phyloP scores from a whole-genome alignment of 768 basidiomycete genomes.

The Suillus subluteus region DNA sequence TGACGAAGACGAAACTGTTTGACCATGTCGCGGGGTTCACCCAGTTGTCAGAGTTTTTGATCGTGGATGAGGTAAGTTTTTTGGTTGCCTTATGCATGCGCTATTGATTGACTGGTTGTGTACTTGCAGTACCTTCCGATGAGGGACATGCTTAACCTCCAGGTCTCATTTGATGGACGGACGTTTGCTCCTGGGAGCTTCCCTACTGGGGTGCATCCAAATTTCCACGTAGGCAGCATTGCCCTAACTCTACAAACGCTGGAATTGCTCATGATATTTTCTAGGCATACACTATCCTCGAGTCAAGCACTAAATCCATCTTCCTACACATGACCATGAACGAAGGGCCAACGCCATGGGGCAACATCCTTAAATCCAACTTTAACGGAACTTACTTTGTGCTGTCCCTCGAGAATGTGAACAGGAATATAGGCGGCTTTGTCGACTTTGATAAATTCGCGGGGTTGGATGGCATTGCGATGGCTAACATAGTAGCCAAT shows the following conservation, averaged over 20 bases:
- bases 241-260: neutral
- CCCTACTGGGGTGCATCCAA: slow-evolving; percentile 88
- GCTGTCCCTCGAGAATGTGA: slow-evolving; percentile 83
- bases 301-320: slow-evolving; percentile 89
- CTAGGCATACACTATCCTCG: slow-evolving; percentile 90
- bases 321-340: slow-evolving; percentile 97
- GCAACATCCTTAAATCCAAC: slow-evolving; percentile 93
- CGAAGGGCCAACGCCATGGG: slow-evolving; percentile 76
- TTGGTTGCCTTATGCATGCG: neutral
- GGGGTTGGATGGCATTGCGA: slow-evolving; percentile 92
- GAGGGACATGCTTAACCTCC: slow-evolving; percentile 71
- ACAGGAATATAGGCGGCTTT: slow-evolving; percentile 82
- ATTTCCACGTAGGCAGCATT: slow-evolving; percentile 74
- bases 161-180: slow-evolving; percentile 90
- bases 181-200: slow-evolving; percentile 86
- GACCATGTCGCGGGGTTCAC: slow-evolving; percentile 91
- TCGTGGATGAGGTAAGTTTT: slow-evolving; percentile 84
- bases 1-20: slow-evolving; percentile 75
- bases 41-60: slow-evolving; percentile 94
- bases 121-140: slow-evolving; percentile 50
- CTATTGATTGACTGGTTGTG: slow-evolving; percentile 19
- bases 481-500: slow-evolving; percentile 90
- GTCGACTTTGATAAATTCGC: slow-evolving; percentile 99
- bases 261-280: neutral
- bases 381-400: slow-evolving; percentile 98